Percentiles rank a stretch among this genome's conserved stretches.
Conservation (phyloP, 2,329 filamentous ascomycete genomes). For the Colletotrichum cordylinicola region DNA sequence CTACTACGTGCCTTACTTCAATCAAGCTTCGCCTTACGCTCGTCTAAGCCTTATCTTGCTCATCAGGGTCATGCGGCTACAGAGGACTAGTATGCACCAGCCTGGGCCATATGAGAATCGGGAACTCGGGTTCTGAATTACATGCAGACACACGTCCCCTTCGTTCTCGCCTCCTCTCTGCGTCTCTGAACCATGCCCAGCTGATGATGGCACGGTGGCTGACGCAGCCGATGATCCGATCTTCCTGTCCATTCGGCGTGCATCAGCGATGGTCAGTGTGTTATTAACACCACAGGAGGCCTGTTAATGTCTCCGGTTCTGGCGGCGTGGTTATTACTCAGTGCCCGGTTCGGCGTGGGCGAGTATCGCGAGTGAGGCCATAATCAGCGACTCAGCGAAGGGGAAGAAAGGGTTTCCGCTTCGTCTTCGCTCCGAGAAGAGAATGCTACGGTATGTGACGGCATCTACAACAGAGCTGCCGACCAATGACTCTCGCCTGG, state of each 20-base stretch:
- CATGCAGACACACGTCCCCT: background rate
- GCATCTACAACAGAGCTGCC: background rate
- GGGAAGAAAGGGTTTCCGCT: background rate
- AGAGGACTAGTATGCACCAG: background rate
- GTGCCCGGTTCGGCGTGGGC: background rate
- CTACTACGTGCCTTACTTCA: background rate
- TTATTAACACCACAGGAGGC: background rate
- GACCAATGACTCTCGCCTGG: background rate
- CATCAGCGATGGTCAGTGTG: background rate
- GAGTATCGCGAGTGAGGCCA: background rate
- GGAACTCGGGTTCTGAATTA: background rate
- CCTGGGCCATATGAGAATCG: background rate
- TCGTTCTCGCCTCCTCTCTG: background rate
- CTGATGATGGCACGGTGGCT: background rate
- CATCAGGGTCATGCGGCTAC: background rate
- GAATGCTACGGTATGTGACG: background rate
- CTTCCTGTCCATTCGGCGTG: background rate
- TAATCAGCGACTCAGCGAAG: background rate
- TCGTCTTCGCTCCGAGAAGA: background rate
- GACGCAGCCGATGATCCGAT: slow-evolving; percentile 1
- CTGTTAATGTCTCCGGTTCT: background rate
- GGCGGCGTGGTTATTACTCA: background rate
- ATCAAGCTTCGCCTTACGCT: slow-evolving; percentile 2
- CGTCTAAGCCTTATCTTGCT: background rate
- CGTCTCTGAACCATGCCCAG: background rate